Evolutionary conservation across 2,329 filamentous ascomycete species (phyloP).

Genomic region (Chaetothyriales sp.): DNA sequence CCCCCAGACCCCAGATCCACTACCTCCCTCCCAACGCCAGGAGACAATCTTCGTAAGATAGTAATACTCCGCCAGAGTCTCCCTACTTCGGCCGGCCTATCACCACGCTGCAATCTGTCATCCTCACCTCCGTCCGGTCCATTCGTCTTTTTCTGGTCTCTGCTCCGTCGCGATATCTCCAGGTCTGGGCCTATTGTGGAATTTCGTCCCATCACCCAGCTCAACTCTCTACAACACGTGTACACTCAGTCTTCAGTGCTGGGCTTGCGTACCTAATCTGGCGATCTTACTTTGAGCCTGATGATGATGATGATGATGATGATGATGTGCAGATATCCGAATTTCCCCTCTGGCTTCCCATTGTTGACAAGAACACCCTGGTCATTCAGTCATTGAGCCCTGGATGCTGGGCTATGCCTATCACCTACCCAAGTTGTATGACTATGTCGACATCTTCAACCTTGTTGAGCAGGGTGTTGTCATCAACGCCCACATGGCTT

Average conservation of each 20-base stretch:
- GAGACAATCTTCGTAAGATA: not conserved
- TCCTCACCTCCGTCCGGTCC: conserved; percentile 8
- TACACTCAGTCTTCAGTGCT: conserved; percentile 11
- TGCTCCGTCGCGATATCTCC: conserved; percentile 7
- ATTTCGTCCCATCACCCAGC: conserved; percentile 4
- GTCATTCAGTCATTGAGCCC: not conserved
- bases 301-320: too few species aligned
- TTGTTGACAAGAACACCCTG: too few species aligned
- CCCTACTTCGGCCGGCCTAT: conserved; percentile 1
- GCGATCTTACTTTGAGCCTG: conserved; percentile 5
- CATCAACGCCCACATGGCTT: conserved; percentile 20
- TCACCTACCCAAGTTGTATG: conserved; percentile 21
- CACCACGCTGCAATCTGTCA: conserved; percentile 9
- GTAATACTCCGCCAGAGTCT: not conserved
- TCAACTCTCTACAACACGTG: conserved; percentile 12
- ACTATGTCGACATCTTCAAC: conserved; percentile 21
- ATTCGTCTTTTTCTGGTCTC: conserved; percentile 10
- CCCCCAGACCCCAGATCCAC: too few species aligned
- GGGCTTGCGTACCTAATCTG: conserved; percentile 5
- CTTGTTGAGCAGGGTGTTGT: conserved; percentile 18
- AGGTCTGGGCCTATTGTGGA: conserved; percentile 6
- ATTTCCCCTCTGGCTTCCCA: not conserved
- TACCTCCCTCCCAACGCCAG: too few species aligned
- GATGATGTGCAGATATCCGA: not conserved
- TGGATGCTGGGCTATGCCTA: conserved; percentile 13